Conservation (phyloP, 2,329 filamentous ascomycete species). For the Cordyceps cicadae region DNA sequence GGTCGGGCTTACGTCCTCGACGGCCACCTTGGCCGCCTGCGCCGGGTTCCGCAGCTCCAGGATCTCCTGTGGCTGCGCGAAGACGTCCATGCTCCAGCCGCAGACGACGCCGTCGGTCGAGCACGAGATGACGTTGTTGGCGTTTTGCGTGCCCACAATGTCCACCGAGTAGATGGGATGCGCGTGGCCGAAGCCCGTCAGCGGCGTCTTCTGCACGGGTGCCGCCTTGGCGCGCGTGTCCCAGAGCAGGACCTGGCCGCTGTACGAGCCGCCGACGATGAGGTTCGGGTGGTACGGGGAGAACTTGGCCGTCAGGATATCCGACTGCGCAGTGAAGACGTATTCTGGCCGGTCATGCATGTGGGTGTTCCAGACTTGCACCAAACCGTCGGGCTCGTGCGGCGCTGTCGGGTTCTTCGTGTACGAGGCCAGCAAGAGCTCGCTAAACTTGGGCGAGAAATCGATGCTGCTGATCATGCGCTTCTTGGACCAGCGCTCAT, state of each 20-base stretch:
- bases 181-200: constrained; percentile 90
- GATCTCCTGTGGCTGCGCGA: constrained; percentile 90
- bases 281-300: constrained; percentile 98
- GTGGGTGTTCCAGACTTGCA: constrained; percentile 96
- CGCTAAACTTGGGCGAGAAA: constrained; percentile 92
- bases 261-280: constrained; percentile 93
- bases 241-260: constrained; percentile 93
- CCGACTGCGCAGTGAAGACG: constrained; percentile 90
- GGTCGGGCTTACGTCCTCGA: constrained; percentile 89
- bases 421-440: constrained; percentile 87
- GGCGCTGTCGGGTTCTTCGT: constrained; percentile 95
- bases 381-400: constrained; percentile 84
- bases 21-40: constrained; percentile 63
- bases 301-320: constrained; percentile 91
- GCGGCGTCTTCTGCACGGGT: constrained; percentile 89
- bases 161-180: constrained; percentile 94
- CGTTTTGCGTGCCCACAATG: constrained; percentile 95
- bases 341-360: constrained; percentile 93
- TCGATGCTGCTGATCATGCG: constrained; percentile 93
- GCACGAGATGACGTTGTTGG: constrained; percentile 95
- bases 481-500: constrained; percentile 94
- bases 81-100: constrained; percentile 96
- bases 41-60: constrained; percentile 81
- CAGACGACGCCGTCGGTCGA: constrained; percentile 96
- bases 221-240: constrained; percentile 84